phyloP scores from a whole-genome alignment of 2,329 filamentous ascomycete species.

The Fusarium sp. region DNA sequence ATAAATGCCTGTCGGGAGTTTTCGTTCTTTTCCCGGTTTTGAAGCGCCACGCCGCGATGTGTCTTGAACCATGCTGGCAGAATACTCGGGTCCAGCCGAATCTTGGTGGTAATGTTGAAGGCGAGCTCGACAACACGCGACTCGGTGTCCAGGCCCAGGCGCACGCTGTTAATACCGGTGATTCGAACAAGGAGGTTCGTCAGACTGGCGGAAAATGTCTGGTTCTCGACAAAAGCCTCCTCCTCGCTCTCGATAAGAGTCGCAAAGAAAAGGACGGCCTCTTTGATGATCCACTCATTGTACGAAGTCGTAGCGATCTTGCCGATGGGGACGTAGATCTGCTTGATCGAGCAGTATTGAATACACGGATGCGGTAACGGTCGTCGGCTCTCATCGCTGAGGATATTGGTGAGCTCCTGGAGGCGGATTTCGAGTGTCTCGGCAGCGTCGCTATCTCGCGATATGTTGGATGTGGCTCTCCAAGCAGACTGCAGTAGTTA shows the following conservation, averaged over 20 bases:
- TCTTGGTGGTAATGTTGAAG: slow-evolving; percentile 97
- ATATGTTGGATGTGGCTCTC: slow-evolving; percentile 72
- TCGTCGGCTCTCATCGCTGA: slow-evolving; percentile 89
- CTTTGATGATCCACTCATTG: slow-evolving; percentile 87
- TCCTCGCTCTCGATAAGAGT: slow-evolving; percentile 96
- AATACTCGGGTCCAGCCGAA: slow-evolving; percentile 87
- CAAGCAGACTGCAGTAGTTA: slow-evolving; percentile 63
- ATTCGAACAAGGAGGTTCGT: slow-evolving; percentile 88
- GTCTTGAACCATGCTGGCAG: slow-evolving; percentile 92
- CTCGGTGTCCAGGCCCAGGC: slow-evolving; percentile 84
- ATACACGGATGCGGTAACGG: slow-evolving; percentile 94
- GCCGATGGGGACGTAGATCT: slow-evolving; percentile 89
- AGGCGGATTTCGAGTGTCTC: slow-evolving; percentile 73
- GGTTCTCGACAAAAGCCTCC: slow-evolving; percentile 91
- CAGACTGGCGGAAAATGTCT: slow-evolving; percentile 85
- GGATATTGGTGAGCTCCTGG: slow-evolving; percentile 76
- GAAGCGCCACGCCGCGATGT: slow-evolving; percentile 47
- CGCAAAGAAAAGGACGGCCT: slow-evolving; percentile 88
- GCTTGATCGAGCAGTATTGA: slow-evolving; percentile 84
- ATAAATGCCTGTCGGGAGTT: slow-evolving; percentile 84
- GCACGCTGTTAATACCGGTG: slow-evolving; percentile 78
- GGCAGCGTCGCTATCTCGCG: slow-evolving; percentile 71
- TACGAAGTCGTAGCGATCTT: slow-evolving; percentile 89
- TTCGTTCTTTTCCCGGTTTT: slow-evolving; percentile 56
- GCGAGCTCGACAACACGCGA: slow-evolving; percentile 90